Evolutionary conservation across 352 stramenopile species (phyloP), one percentile per base, ranked within the genome.

Genomic region (Pythium aphanidermatum): DNA sequence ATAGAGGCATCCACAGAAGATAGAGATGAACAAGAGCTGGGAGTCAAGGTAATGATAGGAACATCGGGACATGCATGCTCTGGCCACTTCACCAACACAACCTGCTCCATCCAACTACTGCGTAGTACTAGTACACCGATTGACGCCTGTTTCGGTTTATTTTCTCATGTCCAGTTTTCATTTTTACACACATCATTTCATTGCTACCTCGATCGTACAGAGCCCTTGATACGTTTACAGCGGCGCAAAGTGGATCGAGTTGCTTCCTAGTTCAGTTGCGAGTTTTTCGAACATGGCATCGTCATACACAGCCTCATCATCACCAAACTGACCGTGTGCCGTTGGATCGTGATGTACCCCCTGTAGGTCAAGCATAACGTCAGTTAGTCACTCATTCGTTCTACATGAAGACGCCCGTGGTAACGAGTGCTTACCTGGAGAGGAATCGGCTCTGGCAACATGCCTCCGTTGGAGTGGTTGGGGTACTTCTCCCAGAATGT

Each of bases 401-500:
- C 27, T 21, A n/a, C 1, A 41, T 45, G 7, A 42, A 33, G 30
- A 25, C 11, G 31, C 43, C 10, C 47, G 46, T 39, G 19, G 40
- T 34, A 38, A 43, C 30, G 20, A 9, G 5, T 33, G 14, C 43
- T 8, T 58, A 46, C 52, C 37, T 51, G 46, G 21, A 59, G 33
- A 30, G 63, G 60, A 19, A 73, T 60, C 2, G 64, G 60, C 24
- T 74, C 64, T 8, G 39, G 38, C 16, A 60, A 44, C 37, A 59
- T 41, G 25, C 49, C 46, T 20, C 23, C 39, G n/a, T n/a, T n/a
- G n/a, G n/a, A n/a, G 37, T 70, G 60, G 47, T 72, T 72, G 2
- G 63, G 55, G 52, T 70, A 70, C 29, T 58, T 68, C 43, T 74
- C 64, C 64, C 64, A 74, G 35, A 74, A 70, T 29, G 60, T 52